Evolutionary conservation across 2,329 filamentous ascomycete genomes (phyloP).

Genomic region (Rhytidhysteron rufulum): DNA sequence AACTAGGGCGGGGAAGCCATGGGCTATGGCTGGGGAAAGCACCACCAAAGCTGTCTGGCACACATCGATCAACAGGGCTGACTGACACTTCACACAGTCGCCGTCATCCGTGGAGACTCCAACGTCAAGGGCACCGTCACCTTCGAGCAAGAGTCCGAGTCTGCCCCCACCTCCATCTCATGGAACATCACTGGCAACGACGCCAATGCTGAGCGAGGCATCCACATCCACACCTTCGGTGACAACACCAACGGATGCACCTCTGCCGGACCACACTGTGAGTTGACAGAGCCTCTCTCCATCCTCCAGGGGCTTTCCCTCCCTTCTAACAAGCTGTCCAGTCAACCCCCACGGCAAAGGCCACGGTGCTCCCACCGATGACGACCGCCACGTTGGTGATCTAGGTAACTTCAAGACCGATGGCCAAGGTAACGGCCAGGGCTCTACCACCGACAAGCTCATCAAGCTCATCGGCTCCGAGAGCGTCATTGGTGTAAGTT

Average conservation of each 20-base stretch:
- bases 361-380: slow-evolving; percentile 82
- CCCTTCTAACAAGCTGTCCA: slow-evolving; percentile 34
- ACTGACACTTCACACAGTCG: slow-evolving; percentile 57
- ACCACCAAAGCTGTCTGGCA: slow-evolving; percentile 5
- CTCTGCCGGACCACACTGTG: slow-evolving; percentile 95
- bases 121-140: slow-evolving; percentile 89
- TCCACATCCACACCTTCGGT: slow-evolving; percentile 98
- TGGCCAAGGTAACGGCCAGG: slow-evolving; percentile 83
- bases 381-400: slow-evolving; percentile 90
- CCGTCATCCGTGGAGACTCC: slow-evolving; percentile 95
- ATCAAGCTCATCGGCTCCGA: slow-evolving; percentile 96
- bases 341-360: slow-evolving; percentile 94
- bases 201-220: slow-evolving; percentile 91
- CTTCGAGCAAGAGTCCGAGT: slow-evolving; percentile 90
- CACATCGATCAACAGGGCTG: not conserved
- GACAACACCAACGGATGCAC: slow-evolving; percentile 99
- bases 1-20: not conserved
- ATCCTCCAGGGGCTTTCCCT: not conserved
- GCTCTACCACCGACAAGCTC: slow-evolving; percentile 72
- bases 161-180: slow-evolving; percentile 75
- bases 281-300: slow-evolving; percentile 33
- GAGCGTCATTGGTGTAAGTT: slow-evolving; percentile 83
- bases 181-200: slow-evolving; percentile 94
- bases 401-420: slow-evolving; percentile 97
- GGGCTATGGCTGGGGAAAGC: no score